Conservation (phyloP, 2,329 filamentous ascomycete genomes). For the Epicoccum sorghinum region DNA sequence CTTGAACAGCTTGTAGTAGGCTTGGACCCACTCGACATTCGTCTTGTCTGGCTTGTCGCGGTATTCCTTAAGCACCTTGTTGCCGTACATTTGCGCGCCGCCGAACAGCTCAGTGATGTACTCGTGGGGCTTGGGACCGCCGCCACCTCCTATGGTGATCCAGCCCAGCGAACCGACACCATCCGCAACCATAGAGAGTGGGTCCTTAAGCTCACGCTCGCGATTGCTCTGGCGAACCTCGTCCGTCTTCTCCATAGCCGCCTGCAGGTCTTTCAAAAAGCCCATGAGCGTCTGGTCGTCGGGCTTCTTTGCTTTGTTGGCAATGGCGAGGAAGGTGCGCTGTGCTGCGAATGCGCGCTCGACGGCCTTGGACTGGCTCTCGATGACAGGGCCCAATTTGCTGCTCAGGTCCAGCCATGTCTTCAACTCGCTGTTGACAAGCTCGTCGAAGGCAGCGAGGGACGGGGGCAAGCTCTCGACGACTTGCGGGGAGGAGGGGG, state of each 20-base stretch:
- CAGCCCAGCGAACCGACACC: conserved; percentile 89
- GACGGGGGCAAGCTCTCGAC: conserved; percentile 58
- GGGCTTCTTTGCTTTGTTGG: conserved; percentile 91
- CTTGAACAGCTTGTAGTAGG: conserved; percentile 91
- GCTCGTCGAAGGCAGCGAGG: conserved; percentile 85
- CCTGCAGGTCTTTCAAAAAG: conserved; percentile 85
- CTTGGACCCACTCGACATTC: conserved; percentile 85
- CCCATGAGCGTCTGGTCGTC: conserved; percentile 74
- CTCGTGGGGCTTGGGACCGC: conserved; percentile 73
- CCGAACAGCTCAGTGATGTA: conserved; percentile 83
- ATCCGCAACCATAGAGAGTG: conserved; percentile 86
- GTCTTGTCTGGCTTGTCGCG: conserved; percentile 77
- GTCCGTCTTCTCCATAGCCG: conserved; percentile 77
- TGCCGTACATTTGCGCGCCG: conserved; percentile 91
- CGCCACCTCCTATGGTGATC: conserved; percentile 73
- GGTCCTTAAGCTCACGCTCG: conserved; percentile 74
- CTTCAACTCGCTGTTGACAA: conserved; percentile 75
- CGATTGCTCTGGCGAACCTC: conserved; percentile 84
- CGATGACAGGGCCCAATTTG: conserved; percentile 76
- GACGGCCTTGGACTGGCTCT: conserved; percentile 70
- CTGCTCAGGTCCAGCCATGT: conserved; percentile 80
- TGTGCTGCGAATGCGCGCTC: conserved; percentile 78
- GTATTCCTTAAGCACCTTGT: conserved; percentile 88
- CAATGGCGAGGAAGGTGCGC: conserved; percentile 84
- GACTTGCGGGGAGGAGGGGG: conserved; percentile 44